Evolutionary conservation across 176 grass and related monocot species (phyloP).

Genomic region (Aechmea fasciata): DNA sequence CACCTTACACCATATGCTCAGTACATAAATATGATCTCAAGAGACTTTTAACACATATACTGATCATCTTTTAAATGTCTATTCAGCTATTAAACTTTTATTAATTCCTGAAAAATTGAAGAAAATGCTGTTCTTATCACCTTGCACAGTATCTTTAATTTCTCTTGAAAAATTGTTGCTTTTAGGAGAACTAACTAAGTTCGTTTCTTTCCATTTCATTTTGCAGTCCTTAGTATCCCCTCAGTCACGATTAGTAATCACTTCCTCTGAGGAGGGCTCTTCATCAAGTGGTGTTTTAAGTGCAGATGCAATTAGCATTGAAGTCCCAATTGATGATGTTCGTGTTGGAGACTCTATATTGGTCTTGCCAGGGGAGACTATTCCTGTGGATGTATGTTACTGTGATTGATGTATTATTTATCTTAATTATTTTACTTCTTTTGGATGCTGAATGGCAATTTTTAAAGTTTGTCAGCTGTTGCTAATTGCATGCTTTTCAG

Average conservation of each 20-base stretch:
- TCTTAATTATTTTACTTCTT: constrained; percentile 1
- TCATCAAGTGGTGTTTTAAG: constrained; percentile 43
- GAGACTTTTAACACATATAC: no score
- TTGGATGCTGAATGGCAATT: neutral
- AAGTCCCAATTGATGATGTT: constrained; percentile 86
- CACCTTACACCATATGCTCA: no score
- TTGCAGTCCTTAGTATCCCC: constrained; percentile 91
- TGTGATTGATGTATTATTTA: constrained; percentile 5
- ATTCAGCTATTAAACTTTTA: no score
- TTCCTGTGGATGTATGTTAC: constrained; percentile 84
- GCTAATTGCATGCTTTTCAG: neutral
- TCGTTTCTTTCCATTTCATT: neutral
- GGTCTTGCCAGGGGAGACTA: constrained; percentile 90
- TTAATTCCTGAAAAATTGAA: no score
- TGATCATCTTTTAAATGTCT: no score
- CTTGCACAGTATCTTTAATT: neutral
- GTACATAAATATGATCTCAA: no score
- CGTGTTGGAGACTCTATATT: constrained; percentile 86
- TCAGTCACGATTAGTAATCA: constrained; percentile 66
- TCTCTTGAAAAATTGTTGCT: constrained; percentile 9
- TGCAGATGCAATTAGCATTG: constrained; percentile 72
- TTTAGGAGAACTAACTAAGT: constrained; percentile 18
- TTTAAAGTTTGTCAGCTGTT: no score
- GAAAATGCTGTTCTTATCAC: no score
- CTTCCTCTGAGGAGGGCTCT: constrained; percentile 52